Base-by-base conservation (phyloP, 345 rosid genomes). In the Bruguiera sexangula region DNA sequence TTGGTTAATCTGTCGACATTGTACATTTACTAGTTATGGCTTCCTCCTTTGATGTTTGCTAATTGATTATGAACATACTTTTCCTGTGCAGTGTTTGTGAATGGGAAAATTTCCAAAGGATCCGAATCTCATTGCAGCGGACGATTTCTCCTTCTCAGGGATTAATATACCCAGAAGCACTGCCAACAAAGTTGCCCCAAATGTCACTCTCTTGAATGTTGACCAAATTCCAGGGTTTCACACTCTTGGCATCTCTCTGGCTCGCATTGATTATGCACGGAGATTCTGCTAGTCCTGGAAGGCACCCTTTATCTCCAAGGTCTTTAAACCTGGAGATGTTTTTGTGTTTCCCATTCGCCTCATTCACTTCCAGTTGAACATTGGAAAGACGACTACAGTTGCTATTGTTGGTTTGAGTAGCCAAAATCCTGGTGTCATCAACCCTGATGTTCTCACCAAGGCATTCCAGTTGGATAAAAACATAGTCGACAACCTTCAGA, bases 101-200 rank as follows among this genome's bases (percentile, higher is more conserved):
- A 74, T 55, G 77, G 77, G 10, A 74, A 62, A 19, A 55, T 74
- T 46, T 67, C 68, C 72, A 74, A 74, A 67, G 64, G 36, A 68
- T 15, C 72, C 72, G 29, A 68, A 51, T 37, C 21, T 18, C 0
- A 62, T 62, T 3, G 56, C 9, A 0, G 58, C 63, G 1, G 20
- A 67, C 1, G 72, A 68, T 68, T 68, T 73, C 67, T 67, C 26
- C 57, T 67, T 74, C 13, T 29, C 46, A 5, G 68, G 68, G 21
- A 72, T 73, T 15, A 66, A 66, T 63, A 30, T 67, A 2, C 77
- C 77, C 0, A 52, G 59, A 39, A 22, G 29, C 37, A 73, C 72
- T 6, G 5, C 6, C 2, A 67, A 67, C 18, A 19, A 15, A 13
- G 31, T 60, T 8, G 64, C 72, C 8, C 54, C 55, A 16, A 61